These are phyloP conservation scores for Lactarius deliciosus DNA, from an alignment of 768 basidiomycete genomes.

Conservation along the genomic window DNA sequence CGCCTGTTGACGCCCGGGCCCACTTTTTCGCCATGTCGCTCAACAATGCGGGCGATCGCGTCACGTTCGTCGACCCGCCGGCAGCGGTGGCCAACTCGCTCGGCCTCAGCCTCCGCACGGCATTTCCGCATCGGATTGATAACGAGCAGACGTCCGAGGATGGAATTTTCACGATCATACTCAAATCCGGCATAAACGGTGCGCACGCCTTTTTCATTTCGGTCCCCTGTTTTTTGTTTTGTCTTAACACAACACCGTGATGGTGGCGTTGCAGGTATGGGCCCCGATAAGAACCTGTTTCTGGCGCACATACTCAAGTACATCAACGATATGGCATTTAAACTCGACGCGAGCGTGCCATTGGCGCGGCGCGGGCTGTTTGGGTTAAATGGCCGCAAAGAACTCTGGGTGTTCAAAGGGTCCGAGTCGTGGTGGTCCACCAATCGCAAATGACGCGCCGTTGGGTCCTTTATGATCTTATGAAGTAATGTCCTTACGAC, in stretches of 20 bases:
- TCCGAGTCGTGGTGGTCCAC: conserved; percentile 28
- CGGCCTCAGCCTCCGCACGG: conserved; percentile 40
- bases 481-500: conserved; percentile 11
- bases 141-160: conserved; percentile 48
- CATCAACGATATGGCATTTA: conserved; percentile 55
- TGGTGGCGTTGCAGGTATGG: conserved; percentile 23
- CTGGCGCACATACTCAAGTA: conserved; percentile 62
- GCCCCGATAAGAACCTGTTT: conserved; percentile 53
- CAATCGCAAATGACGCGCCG: conserved; percentile 13
- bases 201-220: not conserved
- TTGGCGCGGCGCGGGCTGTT: conserved; percentile 46
- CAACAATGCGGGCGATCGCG: conserved; percentile 56
- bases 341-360: conserved; percentile 65
- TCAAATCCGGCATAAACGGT: conserved; percentile 40
- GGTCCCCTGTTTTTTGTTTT: not conserved
- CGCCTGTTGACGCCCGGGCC: conserved; percentile 46
- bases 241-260: not conserved
- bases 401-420: conserved; percentile 66
- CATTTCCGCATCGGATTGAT: conserved; percentile 45
- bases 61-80: conserved; percentile 48
- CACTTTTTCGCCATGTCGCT: conserved; percentile 67
- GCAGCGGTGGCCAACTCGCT: conserved; percentile 41
- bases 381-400: conserved; percentile 47
- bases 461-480: conserved; percentile 17
- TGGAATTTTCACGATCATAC: conserved; percentile 53